These are phyloP conservation scores for Penstemon davidsonii DNA, from an alignment of 257 asterid genomes.

Conservation along the genomic window DNA sequence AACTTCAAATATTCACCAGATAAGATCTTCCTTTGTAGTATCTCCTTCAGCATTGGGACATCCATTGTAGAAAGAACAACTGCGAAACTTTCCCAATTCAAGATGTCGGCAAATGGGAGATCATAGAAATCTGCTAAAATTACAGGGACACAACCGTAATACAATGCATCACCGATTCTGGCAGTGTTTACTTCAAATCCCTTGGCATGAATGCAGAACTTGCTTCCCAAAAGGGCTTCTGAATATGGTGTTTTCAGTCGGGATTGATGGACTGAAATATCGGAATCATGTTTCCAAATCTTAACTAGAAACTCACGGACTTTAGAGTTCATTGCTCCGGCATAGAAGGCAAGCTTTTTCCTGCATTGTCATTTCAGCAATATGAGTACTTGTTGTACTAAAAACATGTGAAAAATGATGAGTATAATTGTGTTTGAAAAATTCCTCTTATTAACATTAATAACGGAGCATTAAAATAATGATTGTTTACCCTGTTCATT, in stretches of 20 bases:
- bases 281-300: slow-evolving; percentile 55
- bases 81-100: slow-evolving; percentile 70
- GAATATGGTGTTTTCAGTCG: slow-evolving; percentile 80
- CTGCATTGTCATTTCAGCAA: slow-evolving; percentile 34
- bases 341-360: slow-evolving; percentile 71
- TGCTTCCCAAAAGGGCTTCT: slow-evolving; percentile 71
- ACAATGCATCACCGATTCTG: slow-evolving; percentile 72
- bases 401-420: neutral
- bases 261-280: slow-evolving; percentile 55
- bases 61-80: slow-evolving; percentile 56
- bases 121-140: slow-evolving; percentile 80
- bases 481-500: no score
- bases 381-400: neutral
- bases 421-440: no score
- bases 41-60: slow-evolving; percentile 57
- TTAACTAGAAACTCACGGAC: slow-evolving; percentile 47
- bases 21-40: slow-evolving; percentile 36
- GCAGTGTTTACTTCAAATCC: slow-evolving; percentile 96
- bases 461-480: no score
- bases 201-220: slow-evolving; percentile 87
- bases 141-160: slow-evolving; percentile 89
- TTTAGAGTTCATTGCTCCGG: slow-evolving; percentile 85
- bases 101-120: slow-evolving; percentile 69
- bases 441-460: no score
- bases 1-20: slow-evolving; percentile 45